Percentiles rank a stretch among this genome's conserved stretches.
Evolutionary conservation across 257 asterid genomes (phyloP).

Genomic region (Anisodus tanguticus): DNA sequence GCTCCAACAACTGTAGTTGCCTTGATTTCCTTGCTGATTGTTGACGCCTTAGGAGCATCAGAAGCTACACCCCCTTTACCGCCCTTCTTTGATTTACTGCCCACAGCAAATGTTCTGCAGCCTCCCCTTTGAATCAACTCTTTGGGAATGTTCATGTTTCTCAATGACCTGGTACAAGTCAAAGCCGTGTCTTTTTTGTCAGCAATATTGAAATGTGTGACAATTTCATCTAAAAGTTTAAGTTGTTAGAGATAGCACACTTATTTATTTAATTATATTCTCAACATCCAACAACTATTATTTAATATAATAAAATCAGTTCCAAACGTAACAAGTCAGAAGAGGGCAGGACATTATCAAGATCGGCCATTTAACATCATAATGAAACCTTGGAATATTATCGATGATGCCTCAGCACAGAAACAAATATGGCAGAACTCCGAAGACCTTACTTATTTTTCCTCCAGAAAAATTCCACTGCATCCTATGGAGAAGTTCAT

Average conservation of each 20-base stretch:
- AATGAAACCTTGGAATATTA: not conserved
- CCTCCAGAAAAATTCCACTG: not conserved
- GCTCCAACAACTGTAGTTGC: constrained; percentile 82
- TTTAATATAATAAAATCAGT: not conserved
- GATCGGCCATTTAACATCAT: not conserved
- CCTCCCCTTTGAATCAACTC: constrained; percentile 50
- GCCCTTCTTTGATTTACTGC: constrained; percentile 78
- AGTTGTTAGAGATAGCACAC: no score
- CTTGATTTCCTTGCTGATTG: constrained; percentile 87
- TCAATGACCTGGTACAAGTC: constrained; percentile 46
- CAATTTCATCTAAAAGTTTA: not conserved
- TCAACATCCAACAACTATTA: not conserved
- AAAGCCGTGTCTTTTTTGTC: constrained; percentile 47
- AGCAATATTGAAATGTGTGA: no score
- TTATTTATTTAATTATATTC: no score
- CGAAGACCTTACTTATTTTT: not conserved
- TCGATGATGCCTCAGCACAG: not conserved
- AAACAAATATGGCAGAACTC: not conserved
- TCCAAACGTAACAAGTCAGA: not conserved
- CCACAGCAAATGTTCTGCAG: constrained; percentile 77
- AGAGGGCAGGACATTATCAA: not conserved
- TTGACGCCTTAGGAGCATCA: constrained; percentile 77
- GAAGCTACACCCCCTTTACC: constrained; percentile 75
- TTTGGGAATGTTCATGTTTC: constrained; percentile 46
- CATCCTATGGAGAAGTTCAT: not conserved